Evolutionary conservation across 345 rosid genomes (phyloP), one percentile per base, ranked within the genome.

Genomic region (Alliaria petiolata): DNA sequence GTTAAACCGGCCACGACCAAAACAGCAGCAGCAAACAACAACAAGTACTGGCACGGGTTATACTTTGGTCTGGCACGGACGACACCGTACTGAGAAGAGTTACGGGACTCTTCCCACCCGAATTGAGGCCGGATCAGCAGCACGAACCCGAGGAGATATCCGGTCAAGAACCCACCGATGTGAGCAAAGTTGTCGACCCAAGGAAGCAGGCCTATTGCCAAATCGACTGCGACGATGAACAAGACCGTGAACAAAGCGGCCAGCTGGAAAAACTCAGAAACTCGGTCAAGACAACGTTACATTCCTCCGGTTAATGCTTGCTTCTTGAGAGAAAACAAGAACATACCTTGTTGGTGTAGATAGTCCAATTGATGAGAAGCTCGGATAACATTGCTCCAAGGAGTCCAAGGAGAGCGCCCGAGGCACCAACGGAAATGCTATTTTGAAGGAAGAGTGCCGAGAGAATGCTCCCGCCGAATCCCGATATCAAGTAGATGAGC

Each of bases 351-450:
- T 85, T 87, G 11, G 86, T 61, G 58, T 95, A 95, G 77, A 92
- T 95, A 46, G 90, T 85, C 99, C 99, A 95, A 74, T 95, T 95
- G 54, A 91, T 88, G 54, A 92, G 82, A 62, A 95, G 96, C 86
- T 95, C 99, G 1, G 99, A 87, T 56, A 88, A 62, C 98, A 92
- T 92, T 8, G 99, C 98, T 49, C 91, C 95, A 39, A 92, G 85
- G 73, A 95, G 98, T 67, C 99, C 99, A 70, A 95, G 85, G 62
- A 95, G 84, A 76, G 99, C 99, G 7, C 99, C 98, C 14, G 99
- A 95, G 47, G 98, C 99, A 81, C 99, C 99, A 28, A 95, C 99
- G 7, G 98, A 88, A 69, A 88, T 87, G 51, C 79, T 89, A 6
- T 17, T 40, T 62, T 58, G 86, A 53, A 81, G 82, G 76, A 93